Evolutionary conservation across 2,329 filamentous ascomycete species (phyloP), one percentile per base, ranked within the genome.

Genomic region (Capronia americana): DNA sequence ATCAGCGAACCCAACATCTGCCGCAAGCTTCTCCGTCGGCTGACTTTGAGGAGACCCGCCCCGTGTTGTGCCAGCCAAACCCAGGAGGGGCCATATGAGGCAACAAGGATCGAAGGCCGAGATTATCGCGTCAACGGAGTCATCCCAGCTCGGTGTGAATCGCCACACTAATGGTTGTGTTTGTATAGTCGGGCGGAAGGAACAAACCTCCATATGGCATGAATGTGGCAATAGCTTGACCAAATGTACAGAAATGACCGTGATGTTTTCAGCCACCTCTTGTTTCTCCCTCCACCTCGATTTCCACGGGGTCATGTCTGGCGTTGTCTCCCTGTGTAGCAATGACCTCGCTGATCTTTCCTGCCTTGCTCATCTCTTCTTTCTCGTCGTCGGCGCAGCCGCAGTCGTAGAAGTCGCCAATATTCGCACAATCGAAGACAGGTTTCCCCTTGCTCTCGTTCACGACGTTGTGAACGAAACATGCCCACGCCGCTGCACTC

Each of bases 351-450:
- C 63, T 70, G 32, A 69, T 67, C 6, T 57, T 65, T 34, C 66
- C 71, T 10, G 68, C 67, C 8, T 66, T 60, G 17, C 64, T 44
- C 44, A 70, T 70, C 10, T 57, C 73, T 20, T 73, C 77, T 41
- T 79, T 78, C 57, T 83, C 82, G 61, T 87, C 85, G 30, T 86
- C 85, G 26, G 82, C 85, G 74, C 87, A 89, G 34, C 87, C 87
- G 72, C 87, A 90, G 73, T 90, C 87, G 74, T 90, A 90, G 69
- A 88, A 88, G 65, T 88, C 86, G 2, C 87, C 87, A 64, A 90
- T 86, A 44, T 88, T 85, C 50, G 82, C 82, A 76, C 87, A 90
- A 75, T 89, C 86, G 73, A 89, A 90, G 24, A 85, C 75, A 4
- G 83, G 81, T 75, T 90, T 90, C 34, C 83, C 76, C 66, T 90